A percentile compares a stretch with the other conserved stretches of the same genome.
Conservation (phyloP, 148 eudicot species). For the Rhododendron mucronatum region DNA sequence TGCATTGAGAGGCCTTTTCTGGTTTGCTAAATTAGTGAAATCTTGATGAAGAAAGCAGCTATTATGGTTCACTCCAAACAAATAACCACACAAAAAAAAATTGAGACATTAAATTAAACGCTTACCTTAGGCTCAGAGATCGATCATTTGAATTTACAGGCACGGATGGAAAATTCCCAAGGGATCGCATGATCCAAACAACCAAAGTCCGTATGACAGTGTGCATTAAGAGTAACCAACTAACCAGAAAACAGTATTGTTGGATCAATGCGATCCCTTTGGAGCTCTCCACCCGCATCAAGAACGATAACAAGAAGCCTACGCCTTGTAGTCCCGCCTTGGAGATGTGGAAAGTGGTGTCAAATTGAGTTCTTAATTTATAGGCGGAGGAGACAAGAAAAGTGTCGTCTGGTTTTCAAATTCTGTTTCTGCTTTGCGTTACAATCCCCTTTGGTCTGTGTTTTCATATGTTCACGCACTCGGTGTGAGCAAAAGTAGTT, state of each 20-base stretch:
- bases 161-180: constrained; percentile 14
- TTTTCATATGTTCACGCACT: neutral
- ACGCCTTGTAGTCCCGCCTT: neutral
- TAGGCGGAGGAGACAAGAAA: neutral
- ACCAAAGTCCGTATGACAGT: neutral
- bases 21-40: neutral
- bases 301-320: neutral
- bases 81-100: neutral
- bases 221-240: neutral
- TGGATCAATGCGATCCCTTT: constrained; percentile 33
- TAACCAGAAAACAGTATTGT: neutral
- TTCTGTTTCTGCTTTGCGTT: neutral
- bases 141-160: neutral
- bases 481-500: neutral
- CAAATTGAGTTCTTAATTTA: neutral
- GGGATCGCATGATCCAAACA: constrained; percentile 25
- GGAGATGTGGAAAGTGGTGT: neutral
- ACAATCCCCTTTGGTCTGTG: neutral
- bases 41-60: neutral
- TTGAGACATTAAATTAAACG: neutral
- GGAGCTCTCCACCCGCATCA: constrained; percentile 24
- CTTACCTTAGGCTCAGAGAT: constrained; percentile 1
- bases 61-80: neutral
- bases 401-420: neutral
- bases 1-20: neutral